phyloP scores from a whole-genome alignment of 2,329 filamentous ascomycete species.

The Neodidymelliopsis sp. region DNA sequence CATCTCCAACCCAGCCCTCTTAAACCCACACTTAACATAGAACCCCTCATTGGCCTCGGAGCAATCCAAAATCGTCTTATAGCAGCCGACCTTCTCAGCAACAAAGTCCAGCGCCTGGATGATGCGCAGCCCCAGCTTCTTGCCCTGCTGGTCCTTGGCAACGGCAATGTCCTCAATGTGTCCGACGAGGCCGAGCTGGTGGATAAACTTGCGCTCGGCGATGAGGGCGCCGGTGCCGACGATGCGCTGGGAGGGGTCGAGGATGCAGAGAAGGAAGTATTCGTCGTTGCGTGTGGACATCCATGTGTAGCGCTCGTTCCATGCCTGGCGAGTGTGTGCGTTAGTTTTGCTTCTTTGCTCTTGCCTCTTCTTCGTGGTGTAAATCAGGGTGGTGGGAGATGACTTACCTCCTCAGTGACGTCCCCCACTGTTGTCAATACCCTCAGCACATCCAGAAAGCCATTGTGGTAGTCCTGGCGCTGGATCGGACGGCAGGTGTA shows the following conservation, averaged over 20 bases:
- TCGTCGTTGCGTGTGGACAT: conserved; percentile 76
- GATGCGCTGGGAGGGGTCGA: conserved; percentile 73
- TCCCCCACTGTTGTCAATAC: conserved; percentile 94
- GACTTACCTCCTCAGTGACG: conserved; percentile 68
- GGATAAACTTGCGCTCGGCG: conserved; percentile 93
- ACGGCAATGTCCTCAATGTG: conserved; percentile 99
- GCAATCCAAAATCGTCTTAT: conserved; percentile 97
- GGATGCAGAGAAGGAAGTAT: conserved; percentile 88
- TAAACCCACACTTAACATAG: conserved; percentile 97
- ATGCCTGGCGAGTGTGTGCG: conserved; percentile 50
- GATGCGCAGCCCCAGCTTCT: conserved; percentile 90
- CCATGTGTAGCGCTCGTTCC: conserved; percentile 82
- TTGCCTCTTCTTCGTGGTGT: not conserved
- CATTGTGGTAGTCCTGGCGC: conserved; percentile 76
- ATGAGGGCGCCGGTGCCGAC: conserved; percentile 92
- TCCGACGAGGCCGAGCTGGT: conserved; percentile 81
- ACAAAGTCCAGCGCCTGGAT: conserved; percentile 94
- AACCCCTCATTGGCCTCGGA: conserved; percentile 96
- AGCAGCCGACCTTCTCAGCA: conserved; percentile 88
- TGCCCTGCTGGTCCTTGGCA: conserved; percentile 92
- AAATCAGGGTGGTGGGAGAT: not conserved
- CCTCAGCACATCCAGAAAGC: conserved; percentile 89
- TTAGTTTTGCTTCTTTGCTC: too few species aligned
- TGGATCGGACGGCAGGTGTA: conserved; percentile 85
- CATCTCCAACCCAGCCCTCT: conserved; percentile 93